Conservation (phyloP, 1,284 basidiomycete species). For the Sanghuangporus weigelae region DNA sequence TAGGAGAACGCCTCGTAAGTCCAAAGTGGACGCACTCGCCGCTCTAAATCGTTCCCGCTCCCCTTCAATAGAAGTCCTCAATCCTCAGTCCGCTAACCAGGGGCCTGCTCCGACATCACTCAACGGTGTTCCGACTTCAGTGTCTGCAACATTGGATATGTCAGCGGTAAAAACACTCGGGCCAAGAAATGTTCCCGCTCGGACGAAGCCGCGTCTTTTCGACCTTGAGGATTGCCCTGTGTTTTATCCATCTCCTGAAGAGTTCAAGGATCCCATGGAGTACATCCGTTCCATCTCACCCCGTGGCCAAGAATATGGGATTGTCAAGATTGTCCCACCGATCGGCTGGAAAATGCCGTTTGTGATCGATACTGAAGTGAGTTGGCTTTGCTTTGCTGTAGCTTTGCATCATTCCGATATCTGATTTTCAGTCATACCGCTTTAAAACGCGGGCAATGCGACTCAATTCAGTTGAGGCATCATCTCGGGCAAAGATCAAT, state of each 20-base stretch:
- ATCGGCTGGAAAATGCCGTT: conserved; percentile 95
- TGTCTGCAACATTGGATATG: conserved; percentile 58
- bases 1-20: conserved; percentile 76
- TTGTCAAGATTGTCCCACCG: conserved; percentile 96
- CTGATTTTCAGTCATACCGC: conserved; percentile 65
- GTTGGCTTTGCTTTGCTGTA: conserved; percentile 28
- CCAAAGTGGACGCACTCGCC: conserved; percentile 77
- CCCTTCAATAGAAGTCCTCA: conserved; percentile 46
- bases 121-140: conserved; percentile 51
- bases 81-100: conserved; percentile 22
- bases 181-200: conserved; percentile 37
- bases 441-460: conserved; percentile 96
- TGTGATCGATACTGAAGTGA: conserved; percentile 89
- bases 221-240: conserved; percentile 87
- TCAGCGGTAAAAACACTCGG: conserved; percentile 62
- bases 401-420: conserved; percentile 17
- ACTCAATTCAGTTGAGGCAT: conserved; percentile 96
- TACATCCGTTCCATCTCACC: conserved; percentile 87
- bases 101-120: conserved; percentile 28
- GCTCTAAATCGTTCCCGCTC: conserved; percentile 66
- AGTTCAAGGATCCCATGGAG: conserved; percentile 94
- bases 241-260: conserved; percentile 83
- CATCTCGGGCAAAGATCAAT: conserved; percentile 93
- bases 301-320: conserved; percentile 76
- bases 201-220: conserved; percentile 60